Evolutionary conservation across 257 asterid genomes (phyloP), one percentile per base, ranked within the genome.

Genomic region (Voacanga thouarsii): DNA sequence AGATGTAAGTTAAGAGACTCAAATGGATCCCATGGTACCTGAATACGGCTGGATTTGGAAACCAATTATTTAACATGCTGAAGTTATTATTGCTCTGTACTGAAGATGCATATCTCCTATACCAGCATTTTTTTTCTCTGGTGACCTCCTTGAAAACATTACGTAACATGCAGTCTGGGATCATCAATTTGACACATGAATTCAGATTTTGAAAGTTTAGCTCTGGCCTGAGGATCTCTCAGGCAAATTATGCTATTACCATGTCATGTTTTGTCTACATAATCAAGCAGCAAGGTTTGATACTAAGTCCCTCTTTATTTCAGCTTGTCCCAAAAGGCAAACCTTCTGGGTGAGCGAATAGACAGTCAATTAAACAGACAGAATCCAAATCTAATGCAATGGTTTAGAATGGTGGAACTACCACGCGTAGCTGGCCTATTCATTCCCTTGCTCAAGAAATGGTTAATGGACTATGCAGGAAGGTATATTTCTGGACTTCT

Each of bases 401-500:
- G 97, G 97, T 91, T 89, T 88, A 85, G 82, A 78, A 81, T 56
- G 83, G 87, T 85, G 79, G 94, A 91, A 75, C 89, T 92, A 67
- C 96, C 97, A 28, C 89, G 87, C 41, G 50, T 91, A 64, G 81
- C 91, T 53, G 92, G 86, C 71, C 55, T 78, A 16, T 87, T 89
- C 85, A 85, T 91, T 85, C 95, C 97, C 28, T 81, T 92, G 79
- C 84, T 92, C 84, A 91, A 92, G 90, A 87, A 84, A 82, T 92
- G 97, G 97, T 87, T 94, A n/a, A 71, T 89, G 76, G 97, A 89
- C 65, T 91, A 92, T 28, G 92, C 97, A 64, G 97, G 92, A 81
- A 92, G 97, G 97, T 92, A 66, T 24, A 88, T 71, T 30, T 53
- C 37, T 76, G 51, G 37, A 49, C 60, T 28, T 37, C 56, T 50